Evolutionary conservation across 768 basidiomycete genomes (phyloP).

Genomic region (Cystoderma amianthinum): DNA sequence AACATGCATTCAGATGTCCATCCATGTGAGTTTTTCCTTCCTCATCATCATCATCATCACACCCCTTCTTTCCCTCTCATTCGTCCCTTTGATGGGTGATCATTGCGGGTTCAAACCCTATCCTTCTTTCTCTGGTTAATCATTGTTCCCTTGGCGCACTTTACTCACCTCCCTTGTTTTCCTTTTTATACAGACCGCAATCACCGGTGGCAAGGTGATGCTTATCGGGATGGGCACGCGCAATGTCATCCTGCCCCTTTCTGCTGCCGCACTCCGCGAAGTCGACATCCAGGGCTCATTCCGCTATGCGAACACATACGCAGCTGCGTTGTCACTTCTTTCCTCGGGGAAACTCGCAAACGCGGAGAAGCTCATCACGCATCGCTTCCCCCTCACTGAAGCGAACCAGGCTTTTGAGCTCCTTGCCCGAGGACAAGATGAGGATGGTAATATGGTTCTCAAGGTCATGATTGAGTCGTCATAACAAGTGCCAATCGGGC

Average conservation of each 20-base stretch:
- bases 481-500: slow-evolving; percentile 10
- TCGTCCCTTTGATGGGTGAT: not conserved
- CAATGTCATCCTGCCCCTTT: slow-evolving; percentile 76
- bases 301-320: slow-evolving; percentile 87
- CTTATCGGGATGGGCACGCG: slow-evolving; percentile 95
- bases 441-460: slow-evolving; percentile 74
- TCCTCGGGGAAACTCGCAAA: slow-evolving; percentile 58
- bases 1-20: slow-evolving; percentile 83
- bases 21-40: slow-evolving; percentile 57
- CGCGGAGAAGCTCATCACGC: slow-evolving; percentile 73
- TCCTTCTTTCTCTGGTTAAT: slow-evolving; percentile 6
- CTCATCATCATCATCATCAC: slow-evolving; percentile 7
- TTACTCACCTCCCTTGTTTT: slow-evolving; percentile 2
- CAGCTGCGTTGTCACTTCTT: slow-evolving; percentile 75
- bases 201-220: slow-evolving; percentile 83
- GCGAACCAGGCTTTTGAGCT: slow-evolving; percentile 77
- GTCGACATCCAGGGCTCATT: slow-evolving; percentile 92
- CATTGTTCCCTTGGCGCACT: not conserved
- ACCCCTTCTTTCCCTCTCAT: slow-evolving; percentile 1
- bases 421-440: slow-evolving; percentile 70
- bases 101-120: not conserved
- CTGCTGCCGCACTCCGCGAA: slow-evolving; percentile 77
- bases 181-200: slow-evolving; percentile 56
- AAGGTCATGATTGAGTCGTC: slow-evolving; percentile 76
- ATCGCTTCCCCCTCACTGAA: slow-evolving; percentile 61